phyloP scores from a whole-genome alignment of 352 stramenopile genomes.

The Pythium myriotylum region DNA sequence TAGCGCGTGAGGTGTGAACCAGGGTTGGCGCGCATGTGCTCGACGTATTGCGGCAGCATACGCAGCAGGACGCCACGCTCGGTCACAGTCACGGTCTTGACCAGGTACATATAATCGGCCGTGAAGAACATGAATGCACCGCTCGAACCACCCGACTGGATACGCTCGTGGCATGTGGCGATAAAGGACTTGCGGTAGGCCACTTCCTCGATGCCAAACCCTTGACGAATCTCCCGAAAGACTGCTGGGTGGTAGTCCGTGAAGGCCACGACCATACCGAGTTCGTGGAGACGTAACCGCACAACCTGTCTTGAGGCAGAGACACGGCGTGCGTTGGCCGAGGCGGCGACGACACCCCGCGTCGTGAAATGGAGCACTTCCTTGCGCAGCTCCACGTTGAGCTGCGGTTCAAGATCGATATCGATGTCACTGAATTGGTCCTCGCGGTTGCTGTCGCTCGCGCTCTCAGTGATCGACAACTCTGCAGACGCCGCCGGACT shows the following conservation, averaged over 20 bases:
- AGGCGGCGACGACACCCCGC: constrained; percentile 78
- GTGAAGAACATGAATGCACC: constrained; percentile 93
- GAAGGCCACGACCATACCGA: constrained; percentile 83
- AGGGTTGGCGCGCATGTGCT: constrained; percentile 81
- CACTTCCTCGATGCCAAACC: constrained; percentile 76
- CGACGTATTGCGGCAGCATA: constrained; percentile 84
- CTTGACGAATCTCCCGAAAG: constrained; percentile 81
- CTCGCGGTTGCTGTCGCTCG: constrained; percentile 21
- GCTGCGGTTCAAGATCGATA: constrained; percentile 80
- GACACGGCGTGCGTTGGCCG: constrained; percentile 61
- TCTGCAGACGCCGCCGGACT: not conserved
- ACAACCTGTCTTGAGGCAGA: constrained; percentile 55
- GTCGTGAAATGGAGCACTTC: constrained; percentile 91
- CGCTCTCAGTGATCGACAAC: constrained; percentile 33
- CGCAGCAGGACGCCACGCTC: constrained; percentile 81
- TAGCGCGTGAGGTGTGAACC: constrained; percentile 87
- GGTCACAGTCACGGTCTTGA: constrained; percentile 84
- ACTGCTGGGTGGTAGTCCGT: constrained; percentile 70
- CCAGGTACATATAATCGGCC: constrained; percentile 83
- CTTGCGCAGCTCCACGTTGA: constrained; percentile 86
- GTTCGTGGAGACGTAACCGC: constrained; percentile 74
- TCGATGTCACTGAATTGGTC: constrained; percentile 74
- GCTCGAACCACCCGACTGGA: constrained; percentile 82
- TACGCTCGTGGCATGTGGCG: constrained; percentile 80
- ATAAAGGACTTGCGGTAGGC: constrained; percentile 82